Evolutionary conservation across 192 early-diverging fungal genomes (phyloP).

Genomic region (Umbelopsis sp.): DNA sequence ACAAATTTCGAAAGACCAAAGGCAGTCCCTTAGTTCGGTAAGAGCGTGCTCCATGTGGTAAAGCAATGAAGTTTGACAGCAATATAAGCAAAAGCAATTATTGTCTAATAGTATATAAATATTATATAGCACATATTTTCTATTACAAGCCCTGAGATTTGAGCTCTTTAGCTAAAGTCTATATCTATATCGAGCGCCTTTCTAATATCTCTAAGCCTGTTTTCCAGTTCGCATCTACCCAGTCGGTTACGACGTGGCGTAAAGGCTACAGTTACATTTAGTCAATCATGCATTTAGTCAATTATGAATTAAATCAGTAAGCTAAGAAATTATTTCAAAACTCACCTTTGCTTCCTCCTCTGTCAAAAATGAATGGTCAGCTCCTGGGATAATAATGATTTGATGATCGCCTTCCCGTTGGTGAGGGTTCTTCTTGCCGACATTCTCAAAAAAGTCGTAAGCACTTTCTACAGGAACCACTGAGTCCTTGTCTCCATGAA

Average conservation of each 20-base stretch:
- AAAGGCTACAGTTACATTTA: background rate
- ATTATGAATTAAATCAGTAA: background rate
- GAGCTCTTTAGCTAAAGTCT: too few species aligned
- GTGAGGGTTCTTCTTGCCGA: slow-evolving; percentile 21
- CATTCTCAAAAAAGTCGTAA: slow-evolving; percentile 44
- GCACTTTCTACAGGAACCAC: slow-evolving; percentile 50
- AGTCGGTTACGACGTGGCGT: background rate
- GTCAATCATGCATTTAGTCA: too few species aligned
- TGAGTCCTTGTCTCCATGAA: slow-evolving; percentile 50
- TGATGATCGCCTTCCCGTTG: slow-evolving; percentile 11
- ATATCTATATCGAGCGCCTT: too few species aligned
- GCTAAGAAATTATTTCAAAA: too few species aligned
- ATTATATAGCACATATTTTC: too few species aligned
- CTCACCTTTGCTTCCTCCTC: slow-evolving; percentile 12
- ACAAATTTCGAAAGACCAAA: too few species aligned
- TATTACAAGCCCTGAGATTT: too few species aligned
- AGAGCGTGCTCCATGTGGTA: too few species aligned
- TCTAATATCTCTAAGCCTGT: background rate
- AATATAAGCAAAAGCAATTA: too few species aligned
- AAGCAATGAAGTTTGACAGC: too few species aligned
- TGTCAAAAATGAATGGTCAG: slow-evolving; percentile 24
- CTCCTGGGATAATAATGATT: slow-evolving; percentile 23
- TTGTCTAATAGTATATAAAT: too few species aligned
- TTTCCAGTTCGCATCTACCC: background rate
- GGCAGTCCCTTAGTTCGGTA: too few species aligned